Evolutionary conservation across 2,329 filamentous ascomycete genomes (phyloP).

Genomic region (Epichloe uncinata): DNA sequence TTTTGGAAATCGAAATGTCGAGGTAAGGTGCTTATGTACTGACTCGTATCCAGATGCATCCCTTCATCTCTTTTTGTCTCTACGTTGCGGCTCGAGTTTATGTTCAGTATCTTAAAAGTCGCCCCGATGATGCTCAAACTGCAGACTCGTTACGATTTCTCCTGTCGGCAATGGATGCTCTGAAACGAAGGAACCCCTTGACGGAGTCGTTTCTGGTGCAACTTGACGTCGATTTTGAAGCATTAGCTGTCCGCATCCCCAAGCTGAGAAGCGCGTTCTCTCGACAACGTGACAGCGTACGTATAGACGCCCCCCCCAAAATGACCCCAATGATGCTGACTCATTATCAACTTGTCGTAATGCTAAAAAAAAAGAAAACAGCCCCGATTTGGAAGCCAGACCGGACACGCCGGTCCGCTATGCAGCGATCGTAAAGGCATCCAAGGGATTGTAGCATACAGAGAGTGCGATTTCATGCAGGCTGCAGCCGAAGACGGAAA

Average conservation of each 20-base stretch:
- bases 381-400: constrained; percentile 1
- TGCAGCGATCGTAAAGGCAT: constrained; percentile 23
- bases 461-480: constrained; percentile 31
- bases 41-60: constrained; percentile 59
- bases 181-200: constrained; percentile 78
- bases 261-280: constrained; percentile 42
- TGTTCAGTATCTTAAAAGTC: constrained; percentile 84
- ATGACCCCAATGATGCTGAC: too few relatives aligned
- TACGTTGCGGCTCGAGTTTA: constrained; percentile 95
- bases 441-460: constrained; percentile 30
- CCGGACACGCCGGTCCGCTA: constrained; percentile 8
- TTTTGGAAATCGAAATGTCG: too few relatives aligned
- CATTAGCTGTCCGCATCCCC: constrained; percentile 48
- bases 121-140: constrained; percentile 70
- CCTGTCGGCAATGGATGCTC: constrained; percentile 74
- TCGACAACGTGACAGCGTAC: constrained; percentile 37
- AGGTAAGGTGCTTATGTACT: neutral
- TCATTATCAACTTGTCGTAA: neutral
- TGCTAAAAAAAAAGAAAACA: neutral
- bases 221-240: constrained; percentile 80
- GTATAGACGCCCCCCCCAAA: constrained; percentile 14
- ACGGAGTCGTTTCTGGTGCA: constrained; percentile 93
- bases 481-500: constrained; percentile 27
- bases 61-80: constrained; percentile 88
- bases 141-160: constrained; percentile 80